Base-by-base conservation (phyloP, 768 basidiomycete species). In the Auriscalpium vulgare region DNA sequence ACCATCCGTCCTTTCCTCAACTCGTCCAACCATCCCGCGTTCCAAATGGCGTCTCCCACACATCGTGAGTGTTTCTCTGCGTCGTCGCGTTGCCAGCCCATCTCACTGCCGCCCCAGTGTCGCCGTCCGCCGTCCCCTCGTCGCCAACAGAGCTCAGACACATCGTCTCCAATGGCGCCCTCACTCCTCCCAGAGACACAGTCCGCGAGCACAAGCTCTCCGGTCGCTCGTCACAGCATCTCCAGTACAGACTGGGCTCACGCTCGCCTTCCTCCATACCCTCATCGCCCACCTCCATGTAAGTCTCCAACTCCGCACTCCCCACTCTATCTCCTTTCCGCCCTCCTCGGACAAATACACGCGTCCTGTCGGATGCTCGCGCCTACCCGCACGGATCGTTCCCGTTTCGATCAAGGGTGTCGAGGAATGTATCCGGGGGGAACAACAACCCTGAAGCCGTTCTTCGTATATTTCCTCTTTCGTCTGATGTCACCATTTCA, bases 271-370 rank as follows among this genome's bases (percentile, higher is more conserved):
- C 73, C n/a, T 87, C 85, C 11, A 89, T 89, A 56, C 87, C 87
- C 0, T 88, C 85, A 14, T 87, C 85, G 1, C 88, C 88, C 3
- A 87, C 87, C 17, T 88, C 87, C 37, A 81, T 88, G 84, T 87
- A 75, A 57, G 84, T 71, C 37, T 36, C 36, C 37, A 29, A 40
- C 51, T 54, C 44, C 29, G 40, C 17, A 45, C 37, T 49, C 19
- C 51, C 51, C 55, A 14, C 49, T 13, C 14, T 35, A 45, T 38
- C 57, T 66, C 13, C 48, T 23, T 61, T 60, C 37, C 35, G 46
- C 49, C 14, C 53, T 29, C 57, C 47, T 37, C 54, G 19, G 11
- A 10, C 16, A 47, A 35, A 49, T 40, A 57, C 55, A 52, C 36
- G 34, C 8, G 14, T 48, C 47, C 48, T 47, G 21, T 11, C 48